phyloP scores from a whole-genome alignment of 257 asterid species.

The Nicotiana noctiflora region DNA sequence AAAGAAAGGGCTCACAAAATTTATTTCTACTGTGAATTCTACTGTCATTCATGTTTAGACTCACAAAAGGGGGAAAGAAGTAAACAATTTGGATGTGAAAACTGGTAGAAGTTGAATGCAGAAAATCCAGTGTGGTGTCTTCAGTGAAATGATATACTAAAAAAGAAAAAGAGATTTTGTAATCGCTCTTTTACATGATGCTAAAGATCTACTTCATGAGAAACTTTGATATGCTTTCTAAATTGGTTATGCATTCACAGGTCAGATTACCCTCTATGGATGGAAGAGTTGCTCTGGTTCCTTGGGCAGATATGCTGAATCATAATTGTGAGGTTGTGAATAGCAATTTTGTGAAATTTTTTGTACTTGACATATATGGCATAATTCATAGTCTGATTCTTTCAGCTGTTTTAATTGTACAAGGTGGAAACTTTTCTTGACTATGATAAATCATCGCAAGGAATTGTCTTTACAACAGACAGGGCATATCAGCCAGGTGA shows the following conservation, averaged over 20 bases:
- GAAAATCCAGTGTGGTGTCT: background rate
- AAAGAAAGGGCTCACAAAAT: background rate
- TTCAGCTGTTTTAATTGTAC: conserved; percentile 17
- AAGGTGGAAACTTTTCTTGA: conserved; percentile 89
- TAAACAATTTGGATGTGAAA: background rate
- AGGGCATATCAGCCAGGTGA: conserved; percentile 97
- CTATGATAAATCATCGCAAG: conserved; percentile 78
- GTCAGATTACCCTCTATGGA: conserved; percentile 86
- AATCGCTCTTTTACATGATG: background rate
- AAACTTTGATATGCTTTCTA: background rate
- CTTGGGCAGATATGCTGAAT: conserved; percentile 98
- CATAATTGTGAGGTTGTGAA: conserved; percentile 73
- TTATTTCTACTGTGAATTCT: background rate
- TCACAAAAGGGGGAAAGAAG: background rate
- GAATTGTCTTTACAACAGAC: conserved; percentile 85
- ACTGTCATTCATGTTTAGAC: background rate
- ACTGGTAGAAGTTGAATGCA: background rate
- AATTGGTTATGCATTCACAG: conserved; percentile 23
- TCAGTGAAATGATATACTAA: background rate
- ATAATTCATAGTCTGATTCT: conserved; percentile 11
- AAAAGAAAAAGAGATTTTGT: background rate
- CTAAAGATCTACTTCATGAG: background rate
- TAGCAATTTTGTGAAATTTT: conserved; percentile 7
- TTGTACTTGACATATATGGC: background rate
- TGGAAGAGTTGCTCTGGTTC: conserved; percentile 90